These are phyloP conservation scores for Lipomyces chichibuensis DNA, from an alignment of 805 yeast genomes.

Conservation along the genomic window DNA sequence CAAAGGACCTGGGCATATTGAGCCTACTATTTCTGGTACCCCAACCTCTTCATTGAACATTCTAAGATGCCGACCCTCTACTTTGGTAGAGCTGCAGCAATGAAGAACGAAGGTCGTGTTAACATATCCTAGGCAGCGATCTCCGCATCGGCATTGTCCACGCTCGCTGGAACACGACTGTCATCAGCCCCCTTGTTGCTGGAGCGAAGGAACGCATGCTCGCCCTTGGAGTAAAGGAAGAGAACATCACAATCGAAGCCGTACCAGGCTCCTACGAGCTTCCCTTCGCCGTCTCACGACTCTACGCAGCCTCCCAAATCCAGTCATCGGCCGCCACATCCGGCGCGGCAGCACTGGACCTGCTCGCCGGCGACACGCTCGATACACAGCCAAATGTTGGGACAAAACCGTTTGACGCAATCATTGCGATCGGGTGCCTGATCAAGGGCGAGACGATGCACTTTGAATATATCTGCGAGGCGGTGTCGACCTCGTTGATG, in stretches of 20 bases:
- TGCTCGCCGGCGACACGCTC: slow-evolving; percentile 26
- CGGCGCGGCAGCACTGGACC: slow-evolving; percentile 25
- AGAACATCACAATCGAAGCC: slow-evolving; percentile 76
- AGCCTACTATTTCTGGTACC: slow-evolving; percentile 15
- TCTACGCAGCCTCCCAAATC: slow-evolving; percentile 36
- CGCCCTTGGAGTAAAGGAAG: slow-evolving; percentile 70
- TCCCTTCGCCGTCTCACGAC: slow-evolving; percentile 68
- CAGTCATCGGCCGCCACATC: slow-evolving; percentile 18
- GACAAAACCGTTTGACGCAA: slow-evolving; percentile 63
- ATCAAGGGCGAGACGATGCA: slow-evolving; percentile 98
- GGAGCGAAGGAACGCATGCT: slow-evolving; percentile 69
- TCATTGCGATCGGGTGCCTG: slow-evolving; percentile 90
- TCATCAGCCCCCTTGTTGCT: slow-evolving; percentile 75
- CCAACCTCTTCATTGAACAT: neutral
- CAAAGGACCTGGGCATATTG: slow-evolving; percentile 22
- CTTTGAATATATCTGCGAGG: slow-evolving; percentile 93
- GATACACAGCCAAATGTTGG: slow-evolving; percentile 3
- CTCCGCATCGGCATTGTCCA: slow-evolving; percentile 84
- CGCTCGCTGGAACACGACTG: slow-evolving; percentile 89
- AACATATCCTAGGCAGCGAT: slow-evolving; percentile 33
- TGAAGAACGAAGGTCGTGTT: neutral
- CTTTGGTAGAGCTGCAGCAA: neutral
- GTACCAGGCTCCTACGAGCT: slow-evolving; percentile 96
- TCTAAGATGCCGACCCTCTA: neutral
- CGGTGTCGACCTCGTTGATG: slow-evolving; percentile 86